phyloP scores from a whole-genome alignment of 2,329 filamentous ascomycete genomes.

The Basipetospora chlamydospora region DNA sequence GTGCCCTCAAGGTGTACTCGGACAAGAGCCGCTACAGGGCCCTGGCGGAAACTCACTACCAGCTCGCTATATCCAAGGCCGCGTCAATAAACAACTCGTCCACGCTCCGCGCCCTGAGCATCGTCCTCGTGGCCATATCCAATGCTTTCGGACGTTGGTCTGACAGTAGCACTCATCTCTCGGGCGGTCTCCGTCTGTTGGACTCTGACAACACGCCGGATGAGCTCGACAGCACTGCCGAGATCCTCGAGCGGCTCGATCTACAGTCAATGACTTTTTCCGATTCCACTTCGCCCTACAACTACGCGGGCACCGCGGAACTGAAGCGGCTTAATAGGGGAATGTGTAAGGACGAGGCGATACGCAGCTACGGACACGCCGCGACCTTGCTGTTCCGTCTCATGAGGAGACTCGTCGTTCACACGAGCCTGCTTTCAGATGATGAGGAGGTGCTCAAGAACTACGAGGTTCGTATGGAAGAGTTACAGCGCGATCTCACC shows the following conservation, averaged over 20 bases:
- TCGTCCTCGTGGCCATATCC: constrained; percentile 17
- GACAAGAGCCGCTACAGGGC: not conserved
- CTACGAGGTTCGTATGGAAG: not conserved
- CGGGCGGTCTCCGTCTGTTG: constrained; percentile 15
- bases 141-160: constrained; percentile 17
- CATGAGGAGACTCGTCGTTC: constrained; percentile 1
- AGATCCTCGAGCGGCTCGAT: constrained; percentile 16
- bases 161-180: constrained; percentile 18
- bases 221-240: constrained; percentile 9
- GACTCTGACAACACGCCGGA: constrained; percentile 4
- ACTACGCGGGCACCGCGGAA: constrained; percentile 9
- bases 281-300: constrained; percentile 17
- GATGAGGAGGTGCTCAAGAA: too few species aligned
- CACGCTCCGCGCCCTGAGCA: constrained; percentile 16
- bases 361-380: constrained; percentile 4
- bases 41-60: constrained; percentile 15
- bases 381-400: constrained; percentile 4
- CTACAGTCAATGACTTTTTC: constrained; percentile 19
- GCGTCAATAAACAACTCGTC: constrained; percentile 13
- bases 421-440: too few species aligned
- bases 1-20: constrained; percentile 3
- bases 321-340: not conserved
- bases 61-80: constrained; percentile 14
- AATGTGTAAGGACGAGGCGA: constrained; percentile 7
- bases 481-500: not conserved